Percentiles rank a stretch among this genome's conserved stretches.
phyloP scores from a whole-genome alignment of 164 flowering plant species.

The Macadamia tetraphylla region DNA sequence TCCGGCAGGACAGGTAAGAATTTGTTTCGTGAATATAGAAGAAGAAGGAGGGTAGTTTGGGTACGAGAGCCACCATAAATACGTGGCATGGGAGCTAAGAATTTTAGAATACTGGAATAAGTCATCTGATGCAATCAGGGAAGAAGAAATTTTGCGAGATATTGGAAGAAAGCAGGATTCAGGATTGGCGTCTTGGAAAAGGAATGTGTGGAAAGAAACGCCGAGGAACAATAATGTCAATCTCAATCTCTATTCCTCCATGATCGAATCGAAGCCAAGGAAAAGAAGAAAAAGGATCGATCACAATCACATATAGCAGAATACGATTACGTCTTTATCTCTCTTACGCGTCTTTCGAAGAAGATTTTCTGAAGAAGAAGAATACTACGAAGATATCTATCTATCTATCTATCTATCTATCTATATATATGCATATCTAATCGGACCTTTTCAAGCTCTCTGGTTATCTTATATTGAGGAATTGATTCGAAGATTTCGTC shows the following conservation, averaged over 20 bases:
- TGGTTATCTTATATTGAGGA: not conserved
- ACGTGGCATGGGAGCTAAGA: conserved; percentile 13
- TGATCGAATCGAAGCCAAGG: conserved; percentile 4
- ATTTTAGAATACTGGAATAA: not conserved
- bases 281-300: not conserved
- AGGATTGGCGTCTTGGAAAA: conserved; percentile 4
- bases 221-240: too few relatives aligned
- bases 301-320: too few relatives aligned
- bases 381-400: not conserved
- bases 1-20: not conserved
- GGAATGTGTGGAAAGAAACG: not conserved
- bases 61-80: conserved; percentile 13
- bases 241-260: not conserved
- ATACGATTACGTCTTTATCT: too few relatives aligned
- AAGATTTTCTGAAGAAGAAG: not conserved
- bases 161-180: not conserved
- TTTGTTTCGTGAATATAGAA: not conserved
- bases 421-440: too few relatives aligned
- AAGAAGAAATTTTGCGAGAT: not conserved
- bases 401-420: too few relatives aligned
- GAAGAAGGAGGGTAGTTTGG: conserved; percentile 5
- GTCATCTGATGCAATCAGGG: not conserved
- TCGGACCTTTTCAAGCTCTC: not conserved
- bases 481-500: conserved; percentile 1
- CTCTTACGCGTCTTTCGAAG: not conserved